These are phyloP conservation scores for Chaetomium sp. DNA, from an alignment of 2,329 filamentous ascomycete species.

Conservation along the genomic window DNA sequence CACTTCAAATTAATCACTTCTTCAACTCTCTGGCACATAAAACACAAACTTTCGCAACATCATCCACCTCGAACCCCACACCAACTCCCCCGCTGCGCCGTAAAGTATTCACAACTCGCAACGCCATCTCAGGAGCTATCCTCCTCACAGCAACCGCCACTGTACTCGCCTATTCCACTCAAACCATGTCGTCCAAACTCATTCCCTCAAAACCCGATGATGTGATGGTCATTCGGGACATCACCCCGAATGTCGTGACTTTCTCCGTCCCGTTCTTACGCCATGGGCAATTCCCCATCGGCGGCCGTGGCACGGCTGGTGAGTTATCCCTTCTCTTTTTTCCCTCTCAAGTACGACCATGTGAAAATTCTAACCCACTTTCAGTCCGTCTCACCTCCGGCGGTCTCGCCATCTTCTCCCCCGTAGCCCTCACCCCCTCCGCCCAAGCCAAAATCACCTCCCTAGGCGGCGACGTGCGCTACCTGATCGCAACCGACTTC, in stretches of 20 bases:
- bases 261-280: slow-evolving; percentile 79
- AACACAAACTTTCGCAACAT: background rate
- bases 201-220: slow-evolving; percentile 66
- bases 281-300: slow-evolving; percentile 72
- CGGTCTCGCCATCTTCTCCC: slow-evolving; percentile 82
- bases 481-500: slow-evolving; percentile 80
- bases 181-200: slow-evolving; percentile 54
- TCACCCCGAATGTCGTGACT: slow-evolving; percentile 72
- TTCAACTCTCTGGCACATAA: background rate
- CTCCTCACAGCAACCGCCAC: background rate
- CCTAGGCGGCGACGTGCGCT: slow-evolving; percentile 65
- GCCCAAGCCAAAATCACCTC: slow-evolving; percentile 58
- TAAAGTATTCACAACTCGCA: background rate
- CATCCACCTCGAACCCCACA: background rate
- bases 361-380: slow-evolving; percentile 3
- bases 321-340: slow-evolving; percentile 23
- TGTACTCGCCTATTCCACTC: slow-evolving; percentile 58
- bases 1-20: background rate
- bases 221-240: slow-evolving; percentile 83
- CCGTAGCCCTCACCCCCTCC: slow-evolving; percentile 73
- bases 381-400: slow-evolving; percentile 72
- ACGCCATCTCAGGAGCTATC: background rate
- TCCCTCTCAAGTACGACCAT: background rate
- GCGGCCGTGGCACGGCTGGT: slow-evolving; percentile 82
- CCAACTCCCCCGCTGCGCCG: background rate